Base-by-base conservation (phyloP, 2,329 filamentous ascomycete species). In the Trichophyton verrucosum region DNA sequence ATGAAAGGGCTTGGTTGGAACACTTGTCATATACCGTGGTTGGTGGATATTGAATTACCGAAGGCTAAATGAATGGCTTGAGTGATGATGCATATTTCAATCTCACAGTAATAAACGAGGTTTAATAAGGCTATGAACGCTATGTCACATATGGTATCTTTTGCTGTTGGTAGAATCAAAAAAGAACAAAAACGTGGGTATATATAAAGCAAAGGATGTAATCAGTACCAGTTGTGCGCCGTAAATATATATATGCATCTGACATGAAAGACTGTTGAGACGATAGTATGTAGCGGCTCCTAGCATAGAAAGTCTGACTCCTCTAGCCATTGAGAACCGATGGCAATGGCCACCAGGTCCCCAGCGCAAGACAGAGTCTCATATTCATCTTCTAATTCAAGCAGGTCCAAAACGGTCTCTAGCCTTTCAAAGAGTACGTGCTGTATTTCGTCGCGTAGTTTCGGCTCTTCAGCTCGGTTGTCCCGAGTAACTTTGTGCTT, bases 21-120 rank as follows among this genome's bases (percentile, higher is more conserved):
- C n/a, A 72, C 75, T 9, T 65, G 70, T 8, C 80, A 85, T 47
- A 67, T 76, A 15, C 78, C 81, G 0, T 85, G 80, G 80, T 17
- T 84, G 1, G 69, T 84, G 3, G 77, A 82, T 9, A 62, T 83
- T 4, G 74, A 78, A 27, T 69, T 84, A 30, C 66, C 69, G 27
- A 64, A 46, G 38, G 44, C 59, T 11, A n/a, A 56, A 17, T 61
- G 24, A 40, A 42, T 30, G 17, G 56, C 1, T 57, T 30, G 27
- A 57, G 5, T 38, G 33, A 38, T 38, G 9, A 1, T 47, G 8
- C 9, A 6, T 20, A 47, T 27, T 5, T 22, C 46, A 6, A 27
- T 15, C 11, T 30, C 20, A 24, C 22, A 27, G 4, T 27, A 51
- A 51, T 27, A 24, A 22, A 51, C 22, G 11, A 51, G 22, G 9